phyloP scores from a whole-genome alignment of 2,329 filamentous ascomycete genomes.

The Allantophomopsis lycopodina region DNA sequence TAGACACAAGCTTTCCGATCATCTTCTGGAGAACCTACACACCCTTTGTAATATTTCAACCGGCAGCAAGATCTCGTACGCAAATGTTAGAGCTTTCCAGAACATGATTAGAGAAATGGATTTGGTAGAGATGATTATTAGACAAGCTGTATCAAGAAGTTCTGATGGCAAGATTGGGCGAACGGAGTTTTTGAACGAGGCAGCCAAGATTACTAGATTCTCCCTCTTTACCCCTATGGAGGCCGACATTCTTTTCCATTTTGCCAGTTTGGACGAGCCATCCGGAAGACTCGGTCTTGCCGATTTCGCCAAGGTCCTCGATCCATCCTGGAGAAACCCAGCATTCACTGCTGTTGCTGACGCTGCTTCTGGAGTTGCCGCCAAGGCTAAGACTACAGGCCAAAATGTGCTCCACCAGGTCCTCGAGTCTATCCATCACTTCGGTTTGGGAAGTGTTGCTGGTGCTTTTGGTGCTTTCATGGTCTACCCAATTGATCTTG shows the following conservation, averaged over 20 bases:
- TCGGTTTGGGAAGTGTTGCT: conserved; percentile 74
- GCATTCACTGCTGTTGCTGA: conserved; percentile 21
- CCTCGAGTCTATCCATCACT: conserved; percentile 77
- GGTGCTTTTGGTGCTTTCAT: conserved; percentile 98
- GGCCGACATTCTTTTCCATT: conserved; percentile 96
- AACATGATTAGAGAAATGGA: conserved; percentile 98
- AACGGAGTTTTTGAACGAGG: conserved; percentile 88
- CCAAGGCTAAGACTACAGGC: conserved; percentile 38
- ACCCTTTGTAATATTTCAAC: conserved; percentile 90
- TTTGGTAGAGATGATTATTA: conserved; percentile 83
- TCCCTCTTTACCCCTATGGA: conserved; percentile 98
- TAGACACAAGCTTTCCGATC: conserved; percentile 92
- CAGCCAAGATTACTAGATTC: conserved; percentile 80
- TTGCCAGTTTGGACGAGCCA: conserved; percentile 82
- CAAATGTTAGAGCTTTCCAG: conserved; percentile 94
- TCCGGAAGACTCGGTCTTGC: conserved; percentile 68
- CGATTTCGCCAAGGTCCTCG: conserved; percentile 91
- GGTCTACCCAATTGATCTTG: conserved; percentile 97
- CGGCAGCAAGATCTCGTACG: conserved; percentile 90
- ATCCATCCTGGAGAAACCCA: conserved; percentile 73
- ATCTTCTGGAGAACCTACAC: conserved; percentile 79
- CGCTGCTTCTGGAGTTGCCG: conserved; percentile 20
- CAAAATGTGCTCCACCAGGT: conserved; percentile 47
- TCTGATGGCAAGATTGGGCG: conserved; percentile 85
- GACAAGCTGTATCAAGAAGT: conserved; percentile 74